These are phyloP conservation scores for Pholiota molesta DNA, from an alignment of 768 basidiomycete species.

Conservation along the genomic window DNA sequence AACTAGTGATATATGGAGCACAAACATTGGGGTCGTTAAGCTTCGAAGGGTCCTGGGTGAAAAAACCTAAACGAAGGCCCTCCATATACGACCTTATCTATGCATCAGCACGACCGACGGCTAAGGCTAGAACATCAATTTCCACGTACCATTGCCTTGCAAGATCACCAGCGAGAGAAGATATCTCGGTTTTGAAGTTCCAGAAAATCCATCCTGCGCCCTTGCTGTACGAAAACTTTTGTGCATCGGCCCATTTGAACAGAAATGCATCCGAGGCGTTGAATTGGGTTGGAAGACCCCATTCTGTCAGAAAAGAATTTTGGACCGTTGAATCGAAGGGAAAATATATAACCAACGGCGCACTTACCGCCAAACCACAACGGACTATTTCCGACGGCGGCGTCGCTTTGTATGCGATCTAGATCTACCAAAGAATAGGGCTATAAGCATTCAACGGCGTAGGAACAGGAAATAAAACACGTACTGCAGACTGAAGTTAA, in stretches of 20 bases:
- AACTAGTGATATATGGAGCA: slow-evolving; percentile 43
- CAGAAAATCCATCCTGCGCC: slow-evolving; percentile 62
- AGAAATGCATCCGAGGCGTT: slow-evolving; percentile 63
- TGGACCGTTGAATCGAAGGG: background rate
- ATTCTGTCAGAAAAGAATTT: slow-evolving; percentile 32
- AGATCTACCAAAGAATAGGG: slow-evolving; percentile 47
- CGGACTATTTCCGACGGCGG: slow-evolving; percentile 39
- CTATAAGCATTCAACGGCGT: background rate
- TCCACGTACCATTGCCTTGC: slow-evolving; percentile 60
- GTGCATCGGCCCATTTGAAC: slow-evolving; percentile 72
- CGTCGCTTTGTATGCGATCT: slow-evolving; percentile 46
- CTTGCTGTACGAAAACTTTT: slow-evolving; percentile 64
- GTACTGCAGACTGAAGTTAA: slow-evolving; percentile 70
- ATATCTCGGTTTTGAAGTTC: slow-evolving; percentile 71
- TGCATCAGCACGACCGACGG: background rate
- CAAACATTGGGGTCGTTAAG: slow-evolving; percentile 65
- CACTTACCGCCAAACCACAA: slow-evolving; percentile 42
- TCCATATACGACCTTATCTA: slow-evolving; percentile 68
- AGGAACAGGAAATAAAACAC: slow-evolving; percentile 22
- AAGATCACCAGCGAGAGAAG: slow-evolving; percentile 48
- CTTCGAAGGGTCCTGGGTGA: slow-evolving; percentile 63
- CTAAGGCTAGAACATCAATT: slow-evolving; percentile 15
- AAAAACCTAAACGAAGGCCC: slow-evolving; percentile 57
- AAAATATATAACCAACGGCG: background rate
- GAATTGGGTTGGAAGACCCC: slow-evolving; percentile 66